Base-by-base conservation (phyloP, 345 rosid genomes). In the Murraya paniculata region DNA sequence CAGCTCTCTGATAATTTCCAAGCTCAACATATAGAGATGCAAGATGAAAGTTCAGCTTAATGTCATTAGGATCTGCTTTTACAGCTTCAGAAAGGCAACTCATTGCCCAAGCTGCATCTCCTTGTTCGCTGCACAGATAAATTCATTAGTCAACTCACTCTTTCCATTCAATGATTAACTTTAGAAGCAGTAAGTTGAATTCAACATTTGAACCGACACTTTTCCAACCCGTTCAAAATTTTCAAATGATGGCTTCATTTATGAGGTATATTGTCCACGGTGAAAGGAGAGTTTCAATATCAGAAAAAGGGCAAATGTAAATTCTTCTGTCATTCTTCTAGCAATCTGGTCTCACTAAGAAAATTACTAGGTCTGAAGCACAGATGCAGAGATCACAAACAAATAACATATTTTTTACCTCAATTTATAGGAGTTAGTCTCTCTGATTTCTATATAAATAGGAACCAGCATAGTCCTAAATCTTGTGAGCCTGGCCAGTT, bases 61-160 rank as follows among this genome's bases (percentile, higher is more conserved):
- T 73, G 81, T 93, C 92, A 60, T 82, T 80, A 41, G 95, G 98
- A 82, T 95, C 93, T 67, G 94, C 92, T 58, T 82, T 86, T 75
- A 93, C 85, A 69, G 98, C 98, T 89, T 86, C 93, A 56, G 85
- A 86, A 73, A 94, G 91, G 84, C 90, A 95, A 75, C 67, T 82
- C 77, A 85, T 79, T 4, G 92, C 92, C 71, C 81, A 85, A 61
- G 74, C 80, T 74, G 73, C 64, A 83, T 90, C 85, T 57, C 87
- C 88, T 76, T 83, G 86, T 76, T 90, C 87, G 81, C 98, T 94
- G 80, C 80, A 84, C 0, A 24, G 19, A 36, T 22, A 67, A 9
- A 67, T n/a, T 24, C 19, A 38, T 9, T 67, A 50, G 0, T 4
- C 24, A 67, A 39, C 21, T 45, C 48, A 39, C 5, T 38, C 53